These are phyloP conservation scores for Echites panduratus DNA, from an alignment of 257 asterid genomes.

Conservation along the genomic window DNA sequence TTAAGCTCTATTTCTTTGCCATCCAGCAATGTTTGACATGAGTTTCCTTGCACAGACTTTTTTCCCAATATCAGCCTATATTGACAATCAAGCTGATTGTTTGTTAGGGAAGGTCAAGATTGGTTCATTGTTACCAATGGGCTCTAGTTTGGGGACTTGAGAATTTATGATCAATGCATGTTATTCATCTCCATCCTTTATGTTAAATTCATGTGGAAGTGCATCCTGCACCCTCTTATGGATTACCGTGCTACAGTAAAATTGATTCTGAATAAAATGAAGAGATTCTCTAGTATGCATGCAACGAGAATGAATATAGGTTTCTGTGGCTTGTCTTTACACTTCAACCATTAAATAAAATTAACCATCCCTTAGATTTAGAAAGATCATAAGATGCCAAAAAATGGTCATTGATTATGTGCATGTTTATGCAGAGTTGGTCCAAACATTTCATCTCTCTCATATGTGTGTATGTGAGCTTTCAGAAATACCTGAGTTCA, in stretches of 20 bases:
- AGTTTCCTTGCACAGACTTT: background rate
- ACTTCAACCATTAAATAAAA: too few relatives aligned
- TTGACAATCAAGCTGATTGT: background rate
- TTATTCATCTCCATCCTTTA: background rate
- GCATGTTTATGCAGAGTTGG: background rate
- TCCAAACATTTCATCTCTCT: background rate
- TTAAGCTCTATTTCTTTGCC: background rate
- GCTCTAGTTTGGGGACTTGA: background rate
- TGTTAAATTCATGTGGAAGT: background rate
- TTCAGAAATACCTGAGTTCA: background rate
- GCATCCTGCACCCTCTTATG: background rate
- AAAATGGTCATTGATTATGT: background rate
- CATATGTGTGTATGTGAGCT: background rate
- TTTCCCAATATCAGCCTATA: background rate
- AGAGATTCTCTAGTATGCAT: background rate
- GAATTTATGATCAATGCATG: constrained; percentile 1
- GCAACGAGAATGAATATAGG: too few relatives aligned
- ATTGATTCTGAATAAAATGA: background rate
- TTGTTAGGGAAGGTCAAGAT: background rate
- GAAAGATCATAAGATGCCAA: background rate
- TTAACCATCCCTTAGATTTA: too few relatives aligned
- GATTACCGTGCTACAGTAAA: background rate
- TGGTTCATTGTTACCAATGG: background rate
- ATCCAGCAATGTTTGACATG: background rate
- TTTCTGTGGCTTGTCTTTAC: too few relatives aligned